Percentiles rank a stretch among this genome's conserved stretches.
phyloP scores from a whole-genome alignment of 2,329 filamentous ascomycete genomes.

The Parastagonospora avenae region DNA sequence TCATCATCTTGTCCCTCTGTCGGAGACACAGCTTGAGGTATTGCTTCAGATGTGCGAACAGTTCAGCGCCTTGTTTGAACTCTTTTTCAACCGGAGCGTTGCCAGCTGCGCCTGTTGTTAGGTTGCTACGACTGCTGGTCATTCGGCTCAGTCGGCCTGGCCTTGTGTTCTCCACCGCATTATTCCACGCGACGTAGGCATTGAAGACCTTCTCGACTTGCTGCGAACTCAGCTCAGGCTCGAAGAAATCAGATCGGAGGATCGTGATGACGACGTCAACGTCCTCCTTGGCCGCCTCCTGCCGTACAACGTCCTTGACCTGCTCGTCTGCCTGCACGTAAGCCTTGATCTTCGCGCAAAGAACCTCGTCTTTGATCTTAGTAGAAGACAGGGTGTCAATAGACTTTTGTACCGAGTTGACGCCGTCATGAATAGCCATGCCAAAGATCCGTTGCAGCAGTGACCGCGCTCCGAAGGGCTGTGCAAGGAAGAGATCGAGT shows the following conservation, averaged over 20 bases:
- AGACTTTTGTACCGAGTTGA: slow-evolving; percentile 81
- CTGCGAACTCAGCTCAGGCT: slow-evolving; percentile 71
- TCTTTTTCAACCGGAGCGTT: slow-evolving; percentile 71
- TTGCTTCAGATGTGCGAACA: slow-evolving; percentile 95
- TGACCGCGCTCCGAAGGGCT: slow-evolving; percentile 88
- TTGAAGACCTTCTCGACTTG: slow-evolving; percentile 90
- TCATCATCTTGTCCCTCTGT: slow-evolving; percentile 95
- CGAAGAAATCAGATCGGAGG: slow-evolving; percentile 76
- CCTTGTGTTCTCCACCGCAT: slow-evolving; percentile 78
- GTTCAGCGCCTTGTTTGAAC: slow-evolving; percentile 84
- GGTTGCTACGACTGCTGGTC: slow-evolving; percentile 39
- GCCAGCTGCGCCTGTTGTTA: slow-evolving; percentile 24
- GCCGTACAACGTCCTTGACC: slow-evolving; percentile 73
- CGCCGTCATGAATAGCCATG: slow-evolving; percentile 87
- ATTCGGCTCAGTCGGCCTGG: slow-evolving; percentile 39
- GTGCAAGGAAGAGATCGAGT: slow-evolving; percentile 91
- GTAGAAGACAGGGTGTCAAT: slow-evolving; percentile 73
- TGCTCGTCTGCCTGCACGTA: slow-evolving; percentile 79
- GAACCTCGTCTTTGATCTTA: slow-evolving; percentile 80
- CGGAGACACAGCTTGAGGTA: slow-evolving; percentile 89
- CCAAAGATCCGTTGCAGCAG: slow-evolving; percentile 94
- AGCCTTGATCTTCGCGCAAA: slow-evolving; percentile 79
- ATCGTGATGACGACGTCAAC: slow-evolving; percentile 87
- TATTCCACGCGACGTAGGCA: slow-evolving; percentile 94
- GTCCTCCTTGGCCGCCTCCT: slow-evolving; percentile 73